Conservation (phyloP, 2,329 filamentous ascomycete species). For the Clarireedia homoeocarpa region DNA sequence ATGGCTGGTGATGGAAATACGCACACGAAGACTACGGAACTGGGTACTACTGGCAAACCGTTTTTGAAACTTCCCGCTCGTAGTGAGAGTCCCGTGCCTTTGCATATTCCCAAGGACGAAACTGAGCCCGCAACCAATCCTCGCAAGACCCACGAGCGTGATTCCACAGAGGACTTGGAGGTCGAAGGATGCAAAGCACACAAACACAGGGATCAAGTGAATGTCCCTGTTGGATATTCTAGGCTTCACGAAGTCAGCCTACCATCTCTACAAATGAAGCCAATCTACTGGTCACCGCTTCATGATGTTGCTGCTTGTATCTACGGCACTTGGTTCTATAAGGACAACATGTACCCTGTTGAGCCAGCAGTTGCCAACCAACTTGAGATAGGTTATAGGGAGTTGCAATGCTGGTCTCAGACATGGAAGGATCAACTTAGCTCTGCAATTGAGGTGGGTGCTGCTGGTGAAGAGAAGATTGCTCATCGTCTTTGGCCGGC, state of each 20-base stretch:
- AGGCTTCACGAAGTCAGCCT: constrained; percentile 81
- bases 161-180: constrained; percentile 15
- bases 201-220: constrained; percentile 30
- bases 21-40: constrained; percentile 11
- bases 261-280: constrained; percentile 79
- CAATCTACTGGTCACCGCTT: constrained; percentile 94
- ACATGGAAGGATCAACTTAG: constrained; percentile 89
- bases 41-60: constrained; percentile 40
- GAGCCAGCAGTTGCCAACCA: constrained; percentile 83
- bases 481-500: constrained; percentile 72
- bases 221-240: constrained; percentile 83
- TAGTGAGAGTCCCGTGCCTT: constrained; percentile 3
- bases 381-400: constrained; percentile 82
- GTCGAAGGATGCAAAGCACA: constrained; percentile 23
- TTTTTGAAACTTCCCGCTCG: constrained; percentile 36
- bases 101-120: background rate
- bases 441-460: constrained; percentile 84
- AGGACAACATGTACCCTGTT: constrained; percentile 86
- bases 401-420: constrained; percentile 79
- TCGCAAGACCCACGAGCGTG: constrained; percentile 11
- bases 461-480: constrained; percentile 85
- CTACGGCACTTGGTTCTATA: constrained; percentile 94
- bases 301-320: constrained; percentile 79
- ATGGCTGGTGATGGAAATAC: background rate
- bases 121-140: background rate